Evolutionary conservation across 2,329 filamentous ascomycete genomes (phyloP).

Genomic region (Colletotrichum shisoi): DNA sequence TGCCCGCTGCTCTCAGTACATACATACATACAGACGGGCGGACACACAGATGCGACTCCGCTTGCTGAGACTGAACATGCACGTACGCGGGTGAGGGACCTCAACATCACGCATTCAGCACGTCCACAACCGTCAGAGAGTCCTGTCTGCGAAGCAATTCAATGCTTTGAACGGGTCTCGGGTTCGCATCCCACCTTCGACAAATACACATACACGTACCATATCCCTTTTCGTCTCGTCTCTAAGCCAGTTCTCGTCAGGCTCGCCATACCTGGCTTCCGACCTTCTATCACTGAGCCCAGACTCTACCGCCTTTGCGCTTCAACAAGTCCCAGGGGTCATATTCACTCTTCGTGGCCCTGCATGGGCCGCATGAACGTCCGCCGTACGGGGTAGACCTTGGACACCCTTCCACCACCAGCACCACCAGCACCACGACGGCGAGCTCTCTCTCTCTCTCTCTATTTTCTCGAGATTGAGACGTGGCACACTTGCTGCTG

Average conservation of each 20-base stretch:
- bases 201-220: constrained; percentile 31
- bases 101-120: constrained; percentile 26
- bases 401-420: constrained; percentile 8
- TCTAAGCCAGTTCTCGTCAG: constrained; percentile 23
- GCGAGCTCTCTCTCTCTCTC: constrained; percentile 20
- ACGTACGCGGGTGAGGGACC: constrained; percentile 18
- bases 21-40: too few species aligned
- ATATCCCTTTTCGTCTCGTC: constrained; percentile 5
- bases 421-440: not conserved
- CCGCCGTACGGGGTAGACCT: constrained; percentile 35
- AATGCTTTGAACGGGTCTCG: constrained; percentile 30
- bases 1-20: not conserved
- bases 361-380: constrained; percentile 38
- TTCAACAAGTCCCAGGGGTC: constrained; percentile 25
- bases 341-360: constrained; percentile 24
- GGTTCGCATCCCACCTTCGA: constrained; percentile 35
- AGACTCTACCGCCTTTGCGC: constrained; percentile 17
- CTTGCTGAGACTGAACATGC: constrained; percentile 17
- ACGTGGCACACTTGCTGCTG: constrained; percentile 15
- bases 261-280: constrained; percentile 6
- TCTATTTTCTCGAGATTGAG: not conserved
- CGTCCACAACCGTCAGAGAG: constrained; percentile 32
- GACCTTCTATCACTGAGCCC: not conserved
- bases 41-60: not conserved
- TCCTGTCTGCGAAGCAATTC: constrained; percentile 11